phyloP scores from a whole-genome alignment of 306 rosid species.

The Malus sylvestris region DNA sequence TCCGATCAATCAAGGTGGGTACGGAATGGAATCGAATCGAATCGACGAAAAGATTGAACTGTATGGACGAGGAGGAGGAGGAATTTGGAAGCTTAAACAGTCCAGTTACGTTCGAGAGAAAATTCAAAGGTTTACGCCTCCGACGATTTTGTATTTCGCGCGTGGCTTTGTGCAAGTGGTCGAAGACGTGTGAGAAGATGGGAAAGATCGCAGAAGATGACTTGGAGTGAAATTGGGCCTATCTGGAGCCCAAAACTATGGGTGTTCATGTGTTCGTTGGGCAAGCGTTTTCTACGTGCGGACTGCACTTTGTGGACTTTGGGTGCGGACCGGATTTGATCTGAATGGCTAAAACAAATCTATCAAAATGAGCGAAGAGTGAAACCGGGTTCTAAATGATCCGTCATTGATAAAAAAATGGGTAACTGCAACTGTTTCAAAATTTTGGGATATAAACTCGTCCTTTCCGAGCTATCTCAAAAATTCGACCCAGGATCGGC shows the following conservation, averaged over 20 bases:
- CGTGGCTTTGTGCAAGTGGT: background rate
- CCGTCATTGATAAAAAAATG: too few relatives aligned
- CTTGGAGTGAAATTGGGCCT: background rate
- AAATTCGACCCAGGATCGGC: too few relatives aligned
- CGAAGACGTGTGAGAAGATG: background rate
- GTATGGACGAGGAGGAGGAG: background rate
- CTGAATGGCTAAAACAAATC: too few relatives aligned
- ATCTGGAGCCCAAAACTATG: background rate
- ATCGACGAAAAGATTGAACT: background rate
- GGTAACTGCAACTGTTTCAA: too few relatives aligned
- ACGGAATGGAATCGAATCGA: slow-evolving; percentile 2
- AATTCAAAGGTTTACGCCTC: background rate
- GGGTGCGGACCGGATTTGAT: too few relatives aligned
- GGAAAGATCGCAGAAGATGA: background rate
- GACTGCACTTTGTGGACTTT: too few relatives aligned
- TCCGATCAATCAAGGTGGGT: slow-evolving; percentile 1
- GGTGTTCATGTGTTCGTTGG: too few relatives aligned
- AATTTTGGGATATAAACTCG: too few relatives aligned
- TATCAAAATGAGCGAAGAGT: too few relatives aligned
- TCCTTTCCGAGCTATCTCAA: too few relatives aligned
- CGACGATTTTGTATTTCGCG: background rate
- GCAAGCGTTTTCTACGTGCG: too few relatives aligned
- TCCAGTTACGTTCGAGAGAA: background rate
- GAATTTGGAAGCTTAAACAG: background rate
- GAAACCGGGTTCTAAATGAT: too few relatives aligned